These are phyloP conservation scores for Dicorynia guianensis DNA, from an alignment of 306 rosid species.

Conservation along the genomic window DNA sequence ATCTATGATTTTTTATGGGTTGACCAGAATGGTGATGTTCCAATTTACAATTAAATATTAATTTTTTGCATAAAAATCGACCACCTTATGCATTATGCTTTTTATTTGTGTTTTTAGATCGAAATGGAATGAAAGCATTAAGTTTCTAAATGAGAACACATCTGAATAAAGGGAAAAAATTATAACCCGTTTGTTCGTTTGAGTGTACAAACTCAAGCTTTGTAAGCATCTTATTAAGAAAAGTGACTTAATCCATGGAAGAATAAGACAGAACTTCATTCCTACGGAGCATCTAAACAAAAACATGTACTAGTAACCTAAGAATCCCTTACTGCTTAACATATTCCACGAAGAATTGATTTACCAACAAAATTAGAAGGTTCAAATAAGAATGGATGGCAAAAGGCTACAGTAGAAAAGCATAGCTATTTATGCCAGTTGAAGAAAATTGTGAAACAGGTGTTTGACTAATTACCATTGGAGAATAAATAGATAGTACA, in stretches of 20 bases:
- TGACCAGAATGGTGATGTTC: constrained; percentile 39
- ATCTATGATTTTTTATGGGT: not conserved
- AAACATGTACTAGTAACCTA: not conserved
- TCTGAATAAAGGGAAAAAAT: not conserved
- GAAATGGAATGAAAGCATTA: not conserved
- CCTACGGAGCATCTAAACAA: not conserved
- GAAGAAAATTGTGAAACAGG: constrained; percentile 1
- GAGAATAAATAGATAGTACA: constrained; percentile 17
- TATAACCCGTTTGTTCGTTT: not conserved
- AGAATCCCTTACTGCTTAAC: too few species aligned
- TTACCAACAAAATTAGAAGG: too few species aligned
- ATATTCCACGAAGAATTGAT: too few species aligned
- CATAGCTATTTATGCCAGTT: too few species aligned
- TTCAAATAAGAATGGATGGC: not conserved
- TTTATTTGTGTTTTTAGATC: not conserved
- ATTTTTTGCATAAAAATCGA: constrained; percentile 33
- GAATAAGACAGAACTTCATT: not conserved
- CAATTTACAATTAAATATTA: constrained; percentile 43
- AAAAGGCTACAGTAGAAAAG: not conserved
- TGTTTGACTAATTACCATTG: not conserved
- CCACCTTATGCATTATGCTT: not conserved
- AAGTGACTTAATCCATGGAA: not conserved
- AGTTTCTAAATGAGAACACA: too few species aligned
- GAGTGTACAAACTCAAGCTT: too few species aligned
- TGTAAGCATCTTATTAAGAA: not conserved